Base-by-base conservation (phyloP, 768 basidiomycete genomes). In the Boletus rex-veris region DNA sequence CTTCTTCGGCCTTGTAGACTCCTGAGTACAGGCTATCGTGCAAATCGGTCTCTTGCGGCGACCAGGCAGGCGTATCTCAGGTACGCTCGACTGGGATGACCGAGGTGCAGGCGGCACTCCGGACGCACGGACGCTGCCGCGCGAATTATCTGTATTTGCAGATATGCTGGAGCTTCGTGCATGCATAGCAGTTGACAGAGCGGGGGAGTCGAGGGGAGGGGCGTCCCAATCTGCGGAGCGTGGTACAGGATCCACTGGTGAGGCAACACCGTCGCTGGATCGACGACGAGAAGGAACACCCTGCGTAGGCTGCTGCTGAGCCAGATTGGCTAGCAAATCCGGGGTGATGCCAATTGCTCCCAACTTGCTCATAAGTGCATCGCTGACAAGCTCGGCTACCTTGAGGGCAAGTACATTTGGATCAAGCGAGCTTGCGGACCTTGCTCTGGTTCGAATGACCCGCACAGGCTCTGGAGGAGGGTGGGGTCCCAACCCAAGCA, bases 401-500 rank as follows among this genome's bases (percentile, higher is more conserved):
- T 49, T 19, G 19, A 12, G 7, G 9, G 54, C 48, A 15, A 55
- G 38, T 10, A 2, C 31, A 5, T 10, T 16, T 2, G 21, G 18
- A 33, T 50, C 48, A 1, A 45, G 15, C 5, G 19, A 5, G 4
- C 19, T n/a, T 12, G 36, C 8, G 3, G 44, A 11, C 18, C 44
- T 35, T 10, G 31, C 48, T 3, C 35, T 45, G 0, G n/a, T 46
- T 18, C 14, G n/a, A 36, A 41, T 8, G 24, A 19, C 11, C 3
- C 38, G 33, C 0, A 58, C 38, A 19, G 57, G 54, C 6, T 52
- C 50, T 5, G 45, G 57, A 14, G 28, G 18, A 0, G 33, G 33
- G 4, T 52, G 10, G 1, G 46, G 57, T 1, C 54, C 54, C 28
- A 52, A 3, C 1, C 54, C 57, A 5, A 56, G 54, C 7, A 58